Base-by-base conservation (phyloP, 345 rosid genomes). In the Citrus inodora region DNA sequence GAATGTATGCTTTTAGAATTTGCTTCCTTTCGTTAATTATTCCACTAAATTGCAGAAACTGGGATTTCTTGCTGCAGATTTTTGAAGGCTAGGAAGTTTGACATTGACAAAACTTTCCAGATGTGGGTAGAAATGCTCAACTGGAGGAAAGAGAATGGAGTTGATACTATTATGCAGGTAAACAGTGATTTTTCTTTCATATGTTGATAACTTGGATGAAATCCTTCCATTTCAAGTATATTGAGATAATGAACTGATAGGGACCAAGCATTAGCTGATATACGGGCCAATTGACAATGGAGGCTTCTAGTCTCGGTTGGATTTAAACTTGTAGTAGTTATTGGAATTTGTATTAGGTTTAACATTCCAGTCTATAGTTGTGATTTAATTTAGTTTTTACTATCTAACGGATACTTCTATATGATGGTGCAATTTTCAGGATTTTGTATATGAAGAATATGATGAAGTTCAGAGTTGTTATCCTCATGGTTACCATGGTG, bases 401-500 rank as follows among this genome's bases (percentile, higher is more conserved):
- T 40, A 67, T 37, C 40, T 78, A 69, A 72, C 72, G 21, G 56
- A 67, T 59, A 68, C 75, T 22, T 2, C 70, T 51, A 65, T 67
- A 51, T 27, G 53, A n/a, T 75, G 70, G 30, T 80, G 73, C 67
- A 42, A 37, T 74, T 60, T 76, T 76, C 82, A 95, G 99, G 99
- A 93, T 90, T 95, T 92, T 89, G 87, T 87, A 42, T 95, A 90
- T 83, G 88, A 91, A 74, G 99, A 95, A 74, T 89, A 82, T 40
- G 92, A 91, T 87, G 85, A 89, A 88, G 97, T 95, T 67, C 94
- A 88, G 82, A 84, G 80, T 0, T 89, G 86, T 81, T 95, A 95
- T 83, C 99, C 99, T 74, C 98, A 93, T 81, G 99, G 98, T 80
- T 95, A 92, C 81, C 99, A 95, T 87, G 99, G 99, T 73, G 89